Base-by-base conservation (phyloP, 164 flowering plant genomes). In the Litsea cubeba region DNA sequence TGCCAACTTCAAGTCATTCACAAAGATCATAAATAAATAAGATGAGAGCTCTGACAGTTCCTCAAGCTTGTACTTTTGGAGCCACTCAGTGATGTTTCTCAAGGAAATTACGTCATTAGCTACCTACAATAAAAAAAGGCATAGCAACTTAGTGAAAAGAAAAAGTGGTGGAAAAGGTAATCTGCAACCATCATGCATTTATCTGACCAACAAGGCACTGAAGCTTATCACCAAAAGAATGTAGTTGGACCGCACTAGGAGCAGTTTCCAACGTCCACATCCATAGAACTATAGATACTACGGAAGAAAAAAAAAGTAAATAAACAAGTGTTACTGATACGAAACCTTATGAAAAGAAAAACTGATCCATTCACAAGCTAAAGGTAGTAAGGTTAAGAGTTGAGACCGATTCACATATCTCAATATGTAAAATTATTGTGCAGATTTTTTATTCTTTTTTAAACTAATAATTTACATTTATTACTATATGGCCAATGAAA, bases 1-100 rank as follows among this genome's bases (percentile, higher is more conserved):
- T 7, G 81, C 58, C 65, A 77, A 70, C 74, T 78, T 73, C 50
- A 62, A 69, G n/a, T 79, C 79, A 73, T 71, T 77, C 46, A 81
- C 51, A 35, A 91, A 74, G 23, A 93, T 70, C 51, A 78, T 86
- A 77, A 71, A 80, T 15, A 91, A 78, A 77, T 82, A 83, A 70
- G 80, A 85, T 65, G 91, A 75, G 72, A 95, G 77, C 75, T 93
- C 95, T 57, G 88, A 84, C 67, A 95, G 88, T 83, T 93, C 95
- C 80, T 91, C 97, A 67, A 89, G 83, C 70, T 86, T 85, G 74
- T 78, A 23, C 60, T 77, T 83, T 75, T 90, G 87, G 83, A 95
- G 80, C 97, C 97, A 93, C 76, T 91, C 90, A 15, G 65, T 65
- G 8, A 81, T 76, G 65, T 70, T 77, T 81, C 85, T 82, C 65